phyloP scores from a whole-genome alignment of 148 eudicot species.

The Simmondsia chinensis region DNA sequence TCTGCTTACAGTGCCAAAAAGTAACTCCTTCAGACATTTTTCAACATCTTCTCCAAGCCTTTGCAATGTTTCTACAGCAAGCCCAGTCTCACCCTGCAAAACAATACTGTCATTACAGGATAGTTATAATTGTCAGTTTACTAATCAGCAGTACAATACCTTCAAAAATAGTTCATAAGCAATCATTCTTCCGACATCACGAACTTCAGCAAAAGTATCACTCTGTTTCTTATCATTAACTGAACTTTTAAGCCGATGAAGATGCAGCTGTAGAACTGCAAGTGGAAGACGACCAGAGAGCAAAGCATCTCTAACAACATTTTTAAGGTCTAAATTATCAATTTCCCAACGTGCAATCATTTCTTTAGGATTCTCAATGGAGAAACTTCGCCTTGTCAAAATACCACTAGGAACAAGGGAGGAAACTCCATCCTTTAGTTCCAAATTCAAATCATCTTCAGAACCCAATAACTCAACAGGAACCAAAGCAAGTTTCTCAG shows the following conservation, averaged over 20 bases:
- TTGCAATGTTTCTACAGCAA: constrained; percentile 74
- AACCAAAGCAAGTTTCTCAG: constrained; percentile 49
- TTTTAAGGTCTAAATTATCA: constrained; percentile 69
- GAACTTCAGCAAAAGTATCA: constrained; percentile 82
- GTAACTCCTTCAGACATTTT: constrained; percentile 67
- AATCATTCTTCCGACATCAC: constrained; percentile 82
- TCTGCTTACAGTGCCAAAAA: constrained; percentile 80
- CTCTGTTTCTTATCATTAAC: constrained; percentile 40
- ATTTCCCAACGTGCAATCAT: constrained; percentile 93
- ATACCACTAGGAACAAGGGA: constrained; percentile 29
- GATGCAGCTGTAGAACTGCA: constrained; percentile 95
- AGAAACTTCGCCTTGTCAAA: constrained; percentile 21
- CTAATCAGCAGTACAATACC: constrained; percentile 35
- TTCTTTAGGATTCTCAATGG: constrained; percentile 77
- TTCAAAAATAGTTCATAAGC: constrained; percentile 79
- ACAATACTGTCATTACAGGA: constrained; percentile 15
- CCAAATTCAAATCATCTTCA: constrained; percentile 21
- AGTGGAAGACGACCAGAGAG: constrained; percentile 91
- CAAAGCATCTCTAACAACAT: constrained; percentile 81
- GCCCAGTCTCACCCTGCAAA: constrained; percentile 78
- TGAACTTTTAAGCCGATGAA: constrained; percentile 39
- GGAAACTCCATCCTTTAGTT: constrained; percentile 25
- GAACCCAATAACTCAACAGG: constrained; percentile 31
- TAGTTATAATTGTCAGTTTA: constrained; percentile 3
- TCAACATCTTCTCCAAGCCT: constrained; percentile 96